Percentiles rank a stretch among this genome's conserved stretches.
phyloP scores from a whole-genome alignment of 2,329 filamentous ascomycete species.

The Pseudocercospora vitis region DNA sequence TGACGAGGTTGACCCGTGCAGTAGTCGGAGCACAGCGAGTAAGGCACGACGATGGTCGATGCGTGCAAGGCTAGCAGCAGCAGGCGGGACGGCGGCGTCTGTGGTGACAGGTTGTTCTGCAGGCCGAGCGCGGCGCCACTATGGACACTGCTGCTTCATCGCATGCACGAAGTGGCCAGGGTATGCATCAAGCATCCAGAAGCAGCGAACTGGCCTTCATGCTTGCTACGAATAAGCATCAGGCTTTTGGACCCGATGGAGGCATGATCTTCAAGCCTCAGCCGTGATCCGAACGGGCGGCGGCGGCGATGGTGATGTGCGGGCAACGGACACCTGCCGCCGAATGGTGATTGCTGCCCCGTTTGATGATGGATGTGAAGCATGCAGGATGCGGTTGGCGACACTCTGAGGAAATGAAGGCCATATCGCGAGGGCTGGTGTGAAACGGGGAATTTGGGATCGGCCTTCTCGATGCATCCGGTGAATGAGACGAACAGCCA shows the following conservation, averaged over 20 bases:
- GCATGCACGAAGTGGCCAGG: not conserved
- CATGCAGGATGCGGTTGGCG: not conserved
- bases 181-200: not conserved
- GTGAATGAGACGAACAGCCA: conserved; percentile 2
- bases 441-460: conserved; percentile 3
- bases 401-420: conserved; percentile 7
- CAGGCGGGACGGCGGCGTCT: conserved; percentile 1
- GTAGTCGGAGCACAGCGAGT: conserved; percentile 2
- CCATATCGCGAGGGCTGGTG: conserved; percentile 2
- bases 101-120: not conserved
- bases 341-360: no score
- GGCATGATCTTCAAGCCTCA: conserved; percentile 1
- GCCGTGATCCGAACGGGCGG: conserved; percentile 5
- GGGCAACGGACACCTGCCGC: not conserved
- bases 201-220: conserved; percentile 1
- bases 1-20: conserved; percentile 2
- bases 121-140: not conserved
- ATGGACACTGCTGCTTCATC: conserved; percentile 5
- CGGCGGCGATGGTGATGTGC: no score
- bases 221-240: conserved; percentile 5
- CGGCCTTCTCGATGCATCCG: conserved; percentile 2
- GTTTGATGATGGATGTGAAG: not conserved
- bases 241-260: not conserved
- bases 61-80: conserved; percentile 1
- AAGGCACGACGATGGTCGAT: not conserved